Conservation (phyloP, 2,329 filamentous ascomycete genomes). For the Diaporthe nobilis region DNA sequence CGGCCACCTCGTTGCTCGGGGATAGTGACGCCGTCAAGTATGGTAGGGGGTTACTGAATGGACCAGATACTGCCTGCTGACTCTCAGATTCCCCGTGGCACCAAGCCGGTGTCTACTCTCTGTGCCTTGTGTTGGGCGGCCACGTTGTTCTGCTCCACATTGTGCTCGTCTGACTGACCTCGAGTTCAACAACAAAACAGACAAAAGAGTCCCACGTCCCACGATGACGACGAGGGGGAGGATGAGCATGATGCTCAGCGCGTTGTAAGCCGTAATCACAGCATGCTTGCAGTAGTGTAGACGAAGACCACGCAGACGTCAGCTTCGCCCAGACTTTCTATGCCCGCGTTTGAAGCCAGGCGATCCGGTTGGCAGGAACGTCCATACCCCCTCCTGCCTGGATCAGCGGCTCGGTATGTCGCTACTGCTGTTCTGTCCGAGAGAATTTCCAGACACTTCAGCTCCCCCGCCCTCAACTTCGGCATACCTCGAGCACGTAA, state of each 20-base stretch:
- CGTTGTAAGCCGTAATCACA: not conserved
- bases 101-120: not conserved
- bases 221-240: not conserved
- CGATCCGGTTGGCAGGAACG: slow-evolving; percentile 12
- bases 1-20: slow-evolving; percentile 4
- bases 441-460: not conserved
- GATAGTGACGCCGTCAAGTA: not conserved
- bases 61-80: not conserved
- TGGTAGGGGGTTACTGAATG: not conserved
- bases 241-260: not conserved
- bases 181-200: not conserved
- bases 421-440: not conserved
- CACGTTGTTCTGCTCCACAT: not conserved
- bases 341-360: not conserved
- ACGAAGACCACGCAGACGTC: not conserved
- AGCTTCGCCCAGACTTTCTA: slow-evolving; percentile 1
- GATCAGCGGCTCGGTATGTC: not conserved
- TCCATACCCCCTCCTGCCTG: not conserved
- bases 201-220: not conserved
- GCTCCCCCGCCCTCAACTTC: not conserved
- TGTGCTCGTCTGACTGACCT: not conserved
- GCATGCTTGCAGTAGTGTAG: not conserved
- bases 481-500: not conserved
- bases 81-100: not conserved
- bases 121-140: not conserved